phyloP scores from a whole-genome alignment of 306 rosid genomes.

The Inga oerstediana region DNA sequence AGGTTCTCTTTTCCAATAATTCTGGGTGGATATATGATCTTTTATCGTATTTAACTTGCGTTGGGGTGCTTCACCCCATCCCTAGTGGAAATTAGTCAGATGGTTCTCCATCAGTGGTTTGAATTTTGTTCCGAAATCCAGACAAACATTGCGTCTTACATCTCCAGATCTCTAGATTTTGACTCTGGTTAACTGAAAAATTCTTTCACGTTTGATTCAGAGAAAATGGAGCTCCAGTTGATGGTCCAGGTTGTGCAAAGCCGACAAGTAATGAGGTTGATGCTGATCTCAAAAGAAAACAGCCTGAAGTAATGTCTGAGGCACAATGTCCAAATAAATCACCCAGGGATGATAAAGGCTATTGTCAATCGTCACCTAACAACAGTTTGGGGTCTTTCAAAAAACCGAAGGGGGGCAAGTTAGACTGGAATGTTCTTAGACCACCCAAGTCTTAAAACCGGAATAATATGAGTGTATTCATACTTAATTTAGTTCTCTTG shows the following conservation, averaged over 20 bases:
- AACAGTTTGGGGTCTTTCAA: conserved; percentile 48
- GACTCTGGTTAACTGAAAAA: neutral
- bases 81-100: neutral
- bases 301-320: conserved; percentile 41
- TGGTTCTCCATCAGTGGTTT: neutral
- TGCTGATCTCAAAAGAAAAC: conserved; percentile 63
- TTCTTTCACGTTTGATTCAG: conserved; percentile 41
- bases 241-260: conserved; percentile 47
- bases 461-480: conserved; percentile 29
- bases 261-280: conserved; percentile 29
- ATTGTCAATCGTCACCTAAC: conserved; percentile 28
- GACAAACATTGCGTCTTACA: neutral
- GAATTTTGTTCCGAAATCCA: neutral
- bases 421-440: conserved; percentile 65
- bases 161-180: neutral
- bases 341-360: conserved; percentile 39
- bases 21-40: neutral
- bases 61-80: neutral
- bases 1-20: conserved; percentile 22
- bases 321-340: conserved; percentile 45
- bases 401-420: conserved; percentile 57
- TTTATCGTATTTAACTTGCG: neutral
- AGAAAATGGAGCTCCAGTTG: conserved; percentile 42
- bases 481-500: neutral
- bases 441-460: conserved; percentile 44